Percentiles rank a stretch among this genome's conserved stretches.
These are phyloP conservation scores for Puccinellia tenuiflora DNA, from an alignment of 176 grass and related monocot species.

Conservation along the genomic window DNA sequence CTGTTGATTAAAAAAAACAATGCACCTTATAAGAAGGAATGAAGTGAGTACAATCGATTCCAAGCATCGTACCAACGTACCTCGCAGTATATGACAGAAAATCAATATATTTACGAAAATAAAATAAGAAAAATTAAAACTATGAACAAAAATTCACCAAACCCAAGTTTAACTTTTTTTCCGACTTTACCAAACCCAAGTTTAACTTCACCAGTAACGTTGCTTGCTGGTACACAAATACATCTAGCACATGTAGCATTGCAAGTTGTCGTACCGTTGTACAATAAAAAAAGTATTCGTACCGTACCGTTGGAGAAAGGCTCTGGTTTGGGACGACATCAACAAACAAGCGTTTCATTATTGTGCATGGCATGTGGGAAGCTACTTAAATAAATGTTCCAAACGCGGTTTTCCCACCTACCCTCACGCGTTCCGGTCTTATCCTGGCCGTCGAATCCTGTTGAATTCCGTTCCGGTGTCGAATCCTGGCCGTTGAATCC, in stretches of 20 bases:
- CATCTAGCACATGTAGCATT: neutral
- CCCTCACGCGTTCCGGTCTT: too few relatives aligned
- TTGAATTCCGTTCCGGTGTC: too few relatives aligned
- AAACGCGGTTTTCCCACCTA: too few relatives aligned
- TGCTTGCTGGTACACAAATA: neutral
- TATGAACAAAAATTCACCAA: neutral
- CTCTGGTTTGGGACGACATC: neutral
- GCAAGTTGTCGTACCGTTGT: neutral
- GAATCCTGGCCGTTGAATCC: too few relatives aligned
- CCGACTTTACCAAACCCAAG: neutral
- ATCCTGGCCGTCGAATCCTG: too few relatives aligned
- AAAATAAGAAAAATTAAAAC: too few relatives aligned
- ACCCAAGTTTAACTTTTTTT: neutral
- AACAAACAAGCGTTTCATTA: neutral
- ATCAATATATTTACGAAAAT: too few relatives aligned
- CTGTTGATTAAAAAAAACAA: too few relatives aligned
- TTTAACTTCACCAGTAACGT: neutral
- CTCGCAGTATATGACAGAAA: too few relatives aligned
- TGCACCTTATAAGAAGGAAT: too few relatives aligned
- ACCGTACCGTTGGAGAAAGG: neutral
- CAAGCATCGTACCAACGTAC: too few relatives aligned
- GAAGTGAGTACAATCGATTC: too few relatives aligned
- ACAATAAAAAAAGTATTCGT: neutral
- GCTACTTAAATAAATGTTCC: neutral
- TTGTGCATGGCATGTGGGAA: conserved; percentile 12